Evolutionary conservation across 768 basidiomycete genomes (phyloP).

Genomic region (Leucosporidium yakuticum): DNA sequence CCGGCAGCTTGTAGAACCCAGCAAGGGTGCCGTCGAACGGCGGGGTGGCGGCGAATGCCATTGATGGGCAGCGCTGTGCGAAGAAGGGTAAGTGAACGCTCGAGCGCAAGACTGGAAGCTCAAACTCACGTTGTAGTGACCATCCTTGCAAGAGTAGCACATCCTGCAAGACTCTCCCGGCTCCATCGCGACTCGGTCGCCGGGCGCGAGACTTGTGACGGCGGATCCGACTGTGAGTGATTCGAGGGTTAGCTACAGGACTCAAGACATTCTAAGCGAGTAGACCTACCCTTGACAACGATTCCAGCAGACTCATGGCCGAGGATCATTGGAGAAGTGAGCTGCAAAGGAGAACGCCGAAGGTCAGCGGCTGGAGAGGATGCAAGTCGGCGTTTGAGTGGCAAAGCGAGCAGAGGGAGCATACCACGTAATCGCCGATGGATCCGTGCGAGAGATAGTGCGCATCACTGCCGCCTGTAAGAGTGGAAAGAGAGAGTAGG

Average conservation of each 20-base stretch:
- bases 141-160: constrained; percentile 52
- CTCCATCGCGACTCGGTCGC: constrained; percentile 86
- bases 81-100: not conserved
- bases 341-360: no score
- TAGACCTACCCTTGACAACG: constrained; percentile 57
- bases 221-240: constrained; percentile 58
- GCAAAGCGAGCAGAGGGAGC: no score
- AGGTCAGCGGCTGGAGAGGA: no score
- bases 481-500: no score
- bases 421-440: constrained; percentile 56
- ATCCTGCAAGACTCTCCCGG: constrained; percentile 62
- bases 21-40: constrained; percentile 81
- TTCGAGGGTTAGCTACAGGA: not conserved
- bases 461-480: constrained; percentile 49
- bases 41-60: constrained; percentile 67
- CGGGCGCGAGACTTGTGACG: constrained; percentile 68
- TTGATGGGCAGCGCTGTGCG: constrained; percentile 74
- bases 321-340: constrained; percentile 62
- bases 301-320: constrained; percentile 63
- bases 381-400: no score
- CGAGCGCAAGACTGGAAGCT: not conserved
- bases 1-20: constrained; percentile 73
- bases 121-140: constrained; percentile 19
- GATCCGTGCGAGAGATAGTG: constrained; percentile 71
- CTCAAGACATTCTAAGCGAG: no score